Base-by-base conservation (phyloP, 2,329 filamentous ascomycete genomes). In the Fusarium odoratissimum region DNA sequence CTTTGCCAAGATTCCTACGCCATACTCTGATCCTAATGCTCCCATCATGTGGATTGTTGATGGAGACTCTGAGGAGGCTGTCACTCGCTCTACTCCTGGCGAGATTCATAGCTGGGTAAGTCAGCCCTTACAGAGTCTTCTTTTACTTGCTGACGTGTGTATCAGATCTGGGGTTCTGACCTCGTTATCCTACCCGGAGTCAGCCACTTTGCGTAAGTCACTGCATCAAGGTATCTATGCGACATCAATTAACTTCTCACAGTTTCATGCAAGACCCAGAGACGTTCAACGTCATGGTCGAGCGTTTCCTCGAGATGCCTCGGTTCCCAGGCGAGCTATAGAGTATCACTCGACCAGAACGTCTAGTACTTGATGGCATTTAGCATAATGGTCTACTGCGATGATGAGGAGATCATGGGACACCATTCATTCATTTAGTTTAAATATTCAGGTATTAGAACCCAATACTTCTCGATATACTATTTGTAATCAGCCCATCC, bases 201-300 rank as follows among this genome's bases (percentile, higher is more conserved):
- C 2, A 64, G 60, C 44, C 60, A 63, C 38, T 63, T 63, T 60
- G 60, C 60, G 60, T 35, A 48, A 60, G 60, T 57, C n/a, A 23
- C 3, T 10, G 14, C 3, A 9, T 23, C 7, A n/a, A 4, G 28
- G 6, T 31, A 23, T 19, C 9, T 7, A 8, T 8, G 2, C 11
- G 2, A 33, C 9, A 16, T 19, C 14, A n/a, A 11, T 7, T 61
- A n/a, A 63, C 19, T 4, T 2, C 8, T 0, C 4, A 3, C 2
- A 63, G 60, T 8, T 63, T 63, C 0, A 14, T 49, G 10, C 42
- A 63, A 33, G 60, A 61, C 8, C 60, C 56, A 1, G 10, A 35
- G 2, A 61, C 42, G 1, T 63, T 63, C 10, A 63, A 61, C 5
- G 19, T 11, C 1, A 35, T 25, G 12, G 3, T 63, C 1, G 11